Base-by-base conservation (phyloP, 2,329 filamentous ascomycete species). In the Pseudogymnoascus sp. region DNA sequence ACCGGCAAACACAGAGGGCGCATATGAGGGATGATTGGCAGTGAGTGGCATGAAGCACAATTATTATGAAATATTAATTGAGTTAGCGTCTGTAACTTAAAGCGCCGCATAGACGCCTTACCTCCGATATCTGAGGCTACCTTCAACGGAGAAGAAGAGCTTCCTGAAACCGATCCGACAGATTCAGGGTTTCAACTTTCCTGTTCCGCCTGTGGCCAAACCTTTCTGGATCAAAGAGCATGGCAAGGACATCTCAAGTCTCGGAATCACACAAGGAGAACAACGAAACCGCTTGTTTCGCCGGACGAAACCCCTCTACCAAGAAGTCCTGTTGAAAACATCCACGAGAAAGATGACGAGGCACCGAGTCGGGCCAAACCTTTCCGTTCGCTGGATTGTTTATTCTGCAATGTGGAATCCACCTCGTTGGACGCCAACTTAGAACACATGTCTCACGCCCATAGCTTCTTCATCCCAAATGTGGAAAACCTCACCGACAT, bases 371-470 rank as follows among this genome's bases (percentile, higher is more conserved):
- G n/a, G 2, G 25, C 16, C 2, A 54, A 54, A 18, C 18, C 34
- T 9, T 77, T 74, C 43, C 62, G 63, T 4, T 65, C 70, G 0
- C 65, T 65, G 6, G 65, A 71, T 35, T 80, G 78, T 61, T 69
- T 80, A 3, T 79, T 81, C 65, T 81, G 79, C 68, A 66, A 68
- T 2, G 50, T 65, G 1, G 35, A 32, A 4, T 73, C 64, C 2
- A 8, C 62, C 0, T 67, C 61, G 18, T 71, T 80, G 6, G 67
- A 73, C 1, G 64, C 70, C 1, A 80, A 74, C 59, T 35, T 79
- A 1, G 43, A 60, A 1, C 81, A 83, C 67, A 83, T 83, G 81
- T 73, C 73, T 28, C 73, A 72, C 16, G 62, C 70, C 2, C 81
- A 84, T 64, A 73, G 79, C 41, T 70, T 83, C 3, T 72, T 76